Evolutionary conservation across 192 early-diverging fungal species (phyloP).

Genomic region (Funneliformis geosporum): DNA sequence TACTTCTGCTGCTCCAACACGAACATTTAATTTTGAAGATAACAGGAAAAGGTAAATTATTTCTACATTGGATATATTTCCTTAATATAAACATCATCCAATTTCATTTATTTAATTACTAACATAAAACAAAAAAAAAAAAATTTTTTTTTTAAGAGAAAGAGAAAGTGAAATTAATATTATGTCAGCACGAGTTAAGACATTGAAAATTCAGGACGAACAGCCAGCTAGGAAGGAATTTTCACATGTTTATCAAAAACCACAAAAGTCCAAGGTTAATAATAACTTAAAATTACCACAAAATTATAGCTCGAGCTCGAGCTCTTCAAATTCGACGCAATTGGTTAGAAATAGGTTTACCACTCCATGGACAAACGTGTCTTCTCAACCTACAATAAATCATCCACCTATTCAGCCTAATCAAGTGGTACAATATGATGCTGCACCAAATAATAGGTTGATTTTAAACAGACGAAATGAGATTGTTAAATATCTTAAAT

Average conservation of each 20-base stretch:
- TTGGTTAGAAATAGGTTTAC: background rate
- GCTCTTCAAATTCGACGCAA: background rate
- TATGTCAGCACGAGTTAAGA: background rate
- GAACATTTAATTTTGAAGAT: background rate
- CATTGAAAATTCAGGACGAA: background rate
- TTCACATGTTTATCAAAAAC: background rate
- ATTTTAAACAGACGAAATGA: background rate
- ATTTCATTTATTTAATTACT: background rate
- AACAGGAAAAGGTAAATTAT: background rate
- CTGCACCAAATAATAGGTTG: background rate
- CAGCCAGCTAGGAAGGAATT: background rate
- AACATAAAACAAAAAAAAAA: too few species aligned
- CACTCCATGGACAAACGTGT: background rate
- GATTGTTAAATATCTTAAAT: constrained; percentile 10
- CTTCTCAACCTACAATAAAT: background rate
- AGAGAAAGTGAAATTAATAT: background rate
- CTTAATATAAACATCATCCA: too few species aligned
- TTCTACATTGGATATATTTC: background rate
- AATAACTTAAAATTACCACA: background rate
- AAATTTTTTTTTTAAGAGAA: too few species aligned
- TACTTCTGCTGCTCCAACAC: background rate
- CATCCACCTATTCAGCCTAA: too few species aligned
- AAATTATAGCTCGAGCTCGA: background rate
- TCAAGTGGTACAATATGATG: background rate
- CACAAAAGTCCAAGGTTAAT: background rate